These are phyloP conservation scores for Pseudopyricularia javanii DNA, from an alignment of 2,329 filamentous ascomycete genomes.

Conservation along the genomic window DNA sequence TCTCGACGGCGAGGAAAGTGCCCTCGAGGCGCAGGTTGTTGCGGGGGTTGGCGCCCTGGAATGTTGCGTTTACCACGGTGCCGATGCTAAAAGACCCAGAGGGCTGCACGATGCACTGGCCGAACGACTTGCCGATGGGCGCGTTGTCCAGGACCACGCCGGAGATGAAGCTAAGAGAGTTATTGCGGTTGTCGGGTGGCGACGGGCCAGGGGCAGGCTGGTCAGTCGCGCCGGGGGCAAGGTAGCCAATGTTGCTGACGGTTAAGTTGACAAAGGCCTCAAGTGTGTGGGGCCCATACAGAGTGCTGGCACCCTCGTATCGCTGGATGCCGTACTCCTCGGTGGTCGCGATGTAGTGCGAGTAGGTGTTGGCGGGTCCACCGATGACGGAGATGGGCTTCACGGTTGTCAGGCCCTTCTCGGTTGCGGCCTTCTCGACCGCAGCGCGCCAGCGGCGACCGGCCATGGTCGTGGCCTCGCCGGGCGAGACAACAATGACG, in stretches of 20 bases:
- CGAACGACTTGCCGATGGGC: conserved; percentile 56
- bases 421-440: conserved; percentile 37
- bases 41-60: conserved; percentile 77
- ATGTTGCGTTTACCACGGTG: conserved; percentile 49
- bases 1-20: conserved; percentile 69
- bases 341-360: conserved; percentile 67
- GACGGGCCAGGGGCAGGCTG: conserved; percentile 39
- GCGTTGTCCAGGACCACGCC: conserved; percentile 64
- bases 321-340: conserved; percentile 76
- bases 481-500: conserved; percentile 72
- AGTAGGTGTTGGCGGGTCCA: conserved; percentile 82
- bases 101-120: conserved; percentile 43
- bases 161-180: conserved; percentile 69
- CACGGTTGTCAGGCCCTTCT: conserved; percentile 22
- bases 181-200: conserved; percentile 68
- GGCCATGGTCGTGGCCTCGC: conserved; percentile 85
- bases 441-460: conserved; percentile 75
- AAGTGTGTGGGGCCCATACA: conserved; percentile 73
- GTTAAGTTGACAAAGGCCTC: conserved; percentile 82
- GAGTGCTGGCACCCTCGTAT: conserved; percentile 89
- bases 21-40: conserved; percentile 71
- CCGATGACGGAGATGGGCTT: conserved; percentile 72
- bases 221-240: conserved; percentile 35
- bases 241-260: conserved; percentile 55
- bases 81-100: conserved; percentile 41